Evolutionary conservation across 495 filamentous ascomycete genomes (phyloP).

Genomic region (Tirmania nivea): DNA sequence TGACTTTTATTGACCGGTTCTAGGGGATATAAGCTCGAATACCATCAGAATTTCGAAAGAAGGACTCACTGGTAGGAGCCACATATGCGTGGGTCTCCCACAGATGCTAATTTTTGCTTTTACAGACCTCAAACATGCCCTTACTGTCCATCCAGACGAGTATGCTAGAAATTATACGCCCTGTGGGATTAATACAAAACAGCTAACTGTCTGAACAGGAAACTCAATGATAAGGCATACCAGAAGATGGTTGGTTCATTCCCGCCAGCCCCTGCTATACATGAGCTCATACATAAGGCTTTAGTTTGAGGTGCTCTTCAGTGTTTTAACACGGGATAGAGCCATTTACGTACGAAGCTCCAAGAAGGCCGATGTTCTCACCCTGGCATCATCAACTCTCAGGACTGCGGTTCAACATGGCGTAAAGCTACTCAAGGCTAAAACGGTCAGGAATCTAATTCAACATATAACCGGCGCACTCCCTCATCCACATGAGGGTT

Average conservation of each 20-base stretch:
- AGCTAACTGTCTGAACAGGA: not conserved
- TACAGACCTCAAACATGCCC: not conserved
- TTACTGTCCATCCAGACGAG: not conserved
- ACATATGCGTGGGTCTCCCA: not conserved
- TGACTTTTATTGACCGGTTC: too few species aligned
- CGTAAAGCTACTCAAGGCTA: conserved; percentile 42
- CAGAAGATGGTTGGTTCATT: conserved; percentile 39
- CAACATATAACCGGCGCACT: conserved; percentile 65
- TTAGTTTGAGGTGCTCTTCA: conserved; percentile 45
- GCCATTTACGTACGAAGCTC: conserved; percentile 34
- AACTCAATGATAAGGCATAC: conserved; percentile 51
- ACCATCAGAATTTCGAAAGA: conserved; percentile 3
- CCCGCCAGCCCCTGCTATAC: not conserved
- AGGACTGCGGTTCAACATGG: conserved; percentile 48
- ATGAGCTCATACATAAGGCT: not conserved
- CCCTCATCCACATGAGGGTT: conserved; percentile 35
- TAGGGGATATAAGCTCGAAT: not conserved
- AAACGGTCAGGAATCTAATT: conserved; percentile 53
- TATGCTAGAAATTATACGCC: not conserved
- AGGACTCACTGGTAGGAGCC: not conserved
- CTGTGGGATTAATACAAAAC: too few species aligned
- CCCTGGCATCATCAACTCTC: conserved; percentile 19
- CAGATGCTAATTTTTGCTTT: not conserved
- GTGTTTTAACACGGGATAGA: conserved; percentile 42
- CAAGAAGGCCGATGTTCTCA: conserved; percentile 11